Percentiles rank a stretch among this genome's conserved stretches.
These are phyloP conservation scores for Termitomyces heimii DNA, from an alignment of 768 basidiomycete species.

Conservation along the genomic window DNA sequence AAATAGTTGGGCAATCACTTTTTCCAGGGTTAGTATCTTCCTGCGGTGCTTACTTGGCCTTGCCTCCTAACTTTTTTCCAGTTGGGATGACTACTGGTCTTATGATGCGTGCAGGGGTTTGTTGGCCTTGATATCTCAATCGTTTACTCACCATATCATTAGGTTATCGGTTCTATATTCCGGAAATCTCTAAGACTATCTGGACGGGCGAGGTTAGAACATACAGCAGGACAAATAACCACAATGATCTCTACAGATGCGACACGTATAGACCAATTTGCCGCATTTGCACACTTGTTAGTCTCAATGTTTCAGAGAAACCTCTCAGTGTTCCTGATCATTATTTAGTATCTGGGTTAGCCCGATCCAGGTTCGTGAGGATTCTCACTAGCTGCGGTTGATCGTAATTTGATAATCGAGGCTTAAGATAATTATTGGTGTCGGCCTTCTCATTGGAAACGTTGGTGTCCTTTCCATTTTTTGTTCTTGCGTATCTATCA, in stretches of 20 bases:
- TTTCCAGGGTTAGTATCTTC: conserved; percentile 24
- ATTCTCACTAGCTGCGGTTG: background rate
- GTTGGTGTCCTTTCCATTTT: conserved; percentile 26
- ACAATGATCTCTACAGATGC: conserved; percentile 68
- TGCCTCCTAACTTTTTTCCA: conserved; percentile 12
- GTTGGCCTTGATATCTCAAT: conserved; percentile 17
- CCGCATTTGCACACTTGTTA: conserved; percentile 36
- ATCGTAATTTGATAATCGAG: background rate
- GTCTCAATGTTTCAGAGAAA: conserved; percentile 7
- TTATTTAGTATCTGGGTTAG: conserved; percentile 47
- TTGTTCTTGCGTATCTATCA: background rate
- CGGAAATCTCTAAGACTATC: conserved; percentile 67
- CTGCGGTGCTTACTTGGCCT: background rate
- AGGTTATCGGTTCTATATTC: conserved; percentile 46
- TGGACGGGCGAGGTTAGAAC: conserved; percentile 47
- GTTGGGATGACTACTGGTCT: conserved; percentile 43
- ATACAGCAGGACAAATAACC: conserved; percentile 61
- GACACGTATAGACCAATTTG: conserved; percentile 45
- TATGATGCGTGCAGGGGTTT: conserved; percentile 39
- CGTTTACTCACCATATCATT: background rate
- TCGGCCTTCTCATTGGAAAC: conserved; percentile 56
- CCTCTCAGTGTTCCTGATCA: background rate
- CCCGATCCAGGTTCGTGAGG: conserved; percentile 44
- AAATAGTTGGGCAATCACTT: conserved; percentile 40
- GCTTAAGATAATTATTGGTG: conserved; percentile 44